Percentiles rank a stretch among this genome's conserved stretches.
phyloP scores from a whole-genome alignment of 352 stramenopile genomes.

The Phytopythium boreale region DNA sequence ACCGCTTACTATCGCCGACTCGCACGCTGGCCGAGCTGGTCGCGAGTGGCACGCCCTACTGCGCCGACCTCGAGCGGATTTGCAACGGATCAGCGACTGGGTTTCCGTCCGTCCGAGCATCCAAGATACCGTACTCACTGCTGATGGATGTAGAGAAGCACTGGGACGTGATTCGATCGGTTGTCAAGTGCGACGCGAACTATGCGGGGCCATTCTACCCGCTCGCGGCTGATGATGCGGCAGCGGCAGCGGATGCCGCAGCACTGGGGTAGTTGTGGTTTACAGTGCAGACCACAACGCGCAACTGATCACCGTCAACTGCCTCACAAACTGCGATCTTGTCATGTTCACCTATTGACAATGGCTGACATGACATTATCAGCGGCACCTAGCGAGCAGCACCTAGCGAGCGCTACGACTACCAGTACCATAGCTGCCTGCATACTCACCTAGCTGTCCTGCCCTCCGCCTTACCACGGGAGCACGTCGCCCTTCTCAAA shows the following conservation, averaged over 20 bases:
- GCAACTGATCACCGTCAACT: too few species aligned
- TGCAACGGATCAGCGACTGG: not conserved
- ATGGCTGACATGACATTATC: too few species aligned
- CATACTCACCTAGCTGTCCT: not conserved
- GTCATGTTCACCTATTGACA: too few species aligned
- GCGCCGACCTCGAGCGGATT: not conserved
- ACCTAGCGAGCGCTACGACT: too few species aligned
- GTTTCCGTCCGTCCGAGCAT: not conserved
- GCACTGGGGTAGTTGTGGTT: too few species aligned
- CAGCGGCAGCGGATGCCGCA: not conserved
- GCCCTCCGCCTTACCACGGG: conserved; percentile 44
- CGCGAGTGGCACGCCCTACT: not conserved
- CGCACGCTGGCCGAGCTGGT: not conserved
- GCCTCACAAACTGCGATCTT: too few species aligned
- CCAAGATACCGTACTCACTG: not conserved
- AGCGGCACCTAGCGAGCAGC: too few species aligned
- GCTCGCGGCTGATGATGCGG: not conserved
- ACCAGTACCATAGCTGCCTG: not conserved
- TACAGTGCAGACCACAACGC: too few species aligned
- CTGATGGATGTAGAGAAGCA: not conserved
- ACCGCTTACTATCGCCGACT: conserved; percentile 1
- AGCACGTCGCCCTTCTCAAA: conserved; percentile 46
- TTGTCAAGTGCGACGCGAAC: not conserved
- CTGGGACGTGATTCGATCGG: not conserved
- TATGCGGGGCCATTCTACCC: not conserved